Evolutionary conservation across 192 early-diverging fungal genomes (phyloP).

Genomic region (Gaertneriomyces semiglobifer): DNA sequence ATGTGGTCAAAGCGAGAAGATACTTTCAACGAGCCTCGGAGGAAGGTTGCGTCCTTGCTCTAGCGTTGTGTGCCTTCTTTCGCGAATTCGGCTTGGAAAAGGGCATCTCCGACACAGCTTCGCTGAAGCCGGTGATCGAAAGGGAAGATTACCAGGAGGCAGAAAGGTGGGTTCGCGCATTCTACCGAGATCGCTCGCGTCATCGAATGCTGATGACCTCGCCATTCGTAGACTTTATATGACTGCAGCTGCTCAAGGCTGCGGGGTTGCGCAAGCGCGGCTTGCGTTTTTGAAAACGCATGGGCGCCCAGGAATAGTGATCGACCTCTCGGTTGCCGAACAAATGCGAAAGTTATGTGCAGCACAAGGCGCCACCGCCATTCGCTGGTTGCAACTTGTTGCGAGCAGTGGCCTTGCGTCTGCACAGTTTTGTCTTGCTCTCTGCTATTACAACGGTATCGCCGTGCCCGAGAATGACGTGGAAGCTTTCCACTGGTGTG

Average conservation of each 20-base stretch:
- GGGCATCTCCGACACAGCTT: not conserved
- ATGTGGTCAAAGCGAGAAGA: slow-evolving; percentile 18
- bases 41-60: slow-evolving; percentile 20
- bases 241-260: slow-evolving; percentile 30
- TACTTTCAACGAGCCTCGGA: slow-evolving; percentile 9
- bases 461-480: slow-evolving; percentile 33
- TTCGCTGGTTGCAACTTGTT: slow-evolving; percentile 36
- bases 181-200: slow-evolving; percentile 1
- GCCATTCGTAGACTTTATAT: slow-evolving; percentile 28
- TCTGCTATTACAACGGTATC: slow-evolving; percentile 50
- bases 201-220: not conserved
- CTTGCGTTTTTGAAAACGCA: slow-evolving; percentile 52
- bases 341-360: slow-evolving; percentile 22
- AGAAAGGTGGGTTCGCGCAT: slow-evolving; percentile 31
- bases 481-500: slow-evolving; percentile 42
- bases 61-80: slow-evolving; percentile 35
- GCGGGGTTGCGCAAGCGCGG: slow-evolving; percentile 42
- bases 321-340: slow-evolving; percentile 41
- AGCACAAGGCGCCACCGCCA: slow-evolving; percentile 6
- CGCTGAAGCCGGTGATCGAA: not conserved
- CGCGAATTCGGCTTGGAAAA: slow-evolving; percentile 33
- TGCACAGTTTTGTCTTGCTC: slow-evolving; percentile 53
- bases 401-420: slow-evolving; percentile 39
- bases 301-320: slow-evolving; percentile 44
- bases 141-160: slow-evolving; percentile 32